Evolutionary conservation across 768 basidiomycete genomes (phyloP).

Genomic region (Pulveroboletus sp.): DNA sequence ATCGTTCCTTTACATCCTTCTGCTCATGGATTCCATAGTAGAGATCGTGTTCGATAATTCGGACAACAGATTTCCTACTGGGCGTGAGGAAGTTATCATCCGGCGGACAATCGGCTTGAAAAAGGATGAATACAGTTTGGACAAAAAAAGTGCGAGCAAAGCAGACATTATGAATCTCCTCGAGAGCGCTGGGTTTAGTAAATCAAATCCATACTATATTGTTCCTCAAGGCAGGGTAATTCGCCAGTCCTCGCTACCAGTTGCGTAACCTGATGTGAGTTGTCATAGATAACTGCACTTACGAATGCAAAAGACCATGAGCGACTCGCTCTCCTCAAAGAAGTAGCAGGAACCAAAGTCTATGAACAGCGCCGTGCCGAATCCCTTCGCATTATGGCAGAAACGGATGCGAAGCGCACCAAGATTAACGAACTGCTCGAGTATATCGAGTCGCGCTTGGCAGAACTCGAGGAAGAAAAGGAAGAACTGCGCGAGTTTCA

Average conservation of each 20-base stretch:
- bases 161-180: constrained; percentile 97
- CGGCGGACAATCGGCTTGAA: constrained; percentile 94
- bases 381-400: constrained; percentile 93
- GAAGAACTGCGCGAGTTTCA: constrained; percentile 97
- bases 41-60: constrained; percentile 96
- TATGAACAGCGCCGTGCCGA: constrained; percentile 93
- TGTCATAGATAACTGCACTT: constrained; percentile 78
- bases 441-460: constrained; percentile 85
- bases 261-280: constrained; percentile 6
- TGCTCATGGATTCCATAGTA: constrained; percentile 33
- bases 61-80: constrained; percentile 91
- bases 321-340: constrained; percentile 89
- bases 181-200: constrained; percentile 95
- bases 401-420: constrained; percentile 86
- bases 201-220: constrained; percentile 98
- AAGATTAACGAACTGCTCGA: constrained; percentile 89
- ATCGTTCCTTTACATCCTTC: not conserved
- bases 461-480: constrained; percentile 96
- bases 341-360: constrained; percentile 96
- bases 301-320: constrained; percentile 98
- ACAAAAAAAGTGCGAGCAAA: constrained; percentile 92
- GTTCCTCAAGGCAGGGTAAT: constrained; percentile 94
- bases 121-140: constrained; percentile 97
- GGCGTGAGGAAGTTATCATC: constrained; percentile 79
- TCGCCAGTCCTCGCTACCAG: constrained; percentile 8